Evolutionary conservation across 1,139 yeast species (phyloP), one percentile per base, ranked within the genome.

Genomic region (Candida dubliniensis): DNA sequence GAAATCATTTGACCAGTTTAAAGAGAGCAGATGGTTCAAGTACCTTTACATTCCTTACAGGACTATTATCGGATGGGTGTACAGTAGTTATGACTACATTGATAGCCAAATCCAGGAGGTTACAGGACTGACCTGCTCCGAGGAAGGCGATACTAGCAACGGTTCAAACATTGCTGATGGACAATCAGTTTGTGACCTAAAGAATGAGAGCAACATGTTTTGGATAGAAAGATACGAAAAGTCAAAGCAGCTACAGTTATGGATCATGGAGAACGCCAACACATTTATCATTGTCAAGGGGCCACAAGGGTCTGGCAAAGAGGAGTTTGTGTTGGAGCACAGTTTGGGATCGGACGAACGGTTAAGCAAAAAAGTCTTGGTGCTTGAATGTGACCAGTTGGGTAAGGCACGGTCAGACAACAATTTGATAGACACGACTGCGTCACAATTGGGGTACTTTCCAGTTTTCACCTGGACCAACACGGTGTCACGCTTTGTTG

Each of bases 381-480:
- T 79, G 43, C 62, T 93, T 41, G 96, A 93, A 63, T 91, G 97
- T 69, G 95, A 87, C 45, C 69, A 72, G 34, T 66, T 93, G 45
- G 76, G 80, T 26, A 87, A 87, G 56, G 73, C 95, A 1, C 71
- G 96, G 54, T 81, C 84, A 24, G 97, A 90, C 48, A 73, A 84
- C 2, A 76, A 76, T 26, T 81, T 89, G 51, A 69, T 93, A 42
- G 77, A 78, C 46, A 76, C 76, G 38, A 78, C 90, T 10, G 90
- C 98, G 0, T 69, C 67, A 32, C 91, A 88, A 59, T 60, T 90
- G 31, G 98, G 99, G 0, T 93, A 93, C 63, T 88, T 80, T 69
- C 99, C 99, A 0, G 84, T 89, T 2, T 93, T 93, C 62, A 87
- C 96, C 9, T 93, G 98, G 96, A 70, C 91, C 50, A 89, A 88